Evolutionary conservation across 1,284 basidiomycete genomes (phyloP).

Genomic region (Ceratobasidium sp.): DNA sequence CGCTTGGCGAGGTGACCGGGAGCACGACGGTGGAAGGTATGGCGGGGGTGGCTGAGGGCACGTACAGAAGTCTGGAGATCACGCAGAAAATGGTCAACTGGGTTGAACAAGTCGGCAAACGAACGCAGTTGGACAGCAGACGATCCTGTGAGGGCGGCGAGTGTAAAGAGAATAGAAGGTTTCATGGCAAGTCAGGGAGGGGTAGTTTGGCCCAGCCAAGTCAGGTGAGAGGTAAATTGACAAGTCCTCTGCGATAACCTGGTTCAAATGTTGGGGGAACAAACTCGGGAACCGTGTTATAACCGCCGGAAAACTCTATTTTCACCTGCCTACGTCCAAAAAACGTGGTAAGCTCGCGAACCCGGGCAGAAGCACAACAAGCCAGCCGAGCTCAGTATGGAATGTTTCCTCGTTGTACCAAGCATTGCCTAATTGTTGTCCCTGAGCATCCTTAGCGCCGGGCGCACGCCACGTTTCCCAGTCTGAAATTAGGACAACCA

Average conservation of each 20-base stretch:
- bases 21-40: constrained; percentile 24
- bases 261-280: background rate
- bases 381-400: background rate
- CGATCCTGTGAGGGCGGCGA: constrained; percentile 19
- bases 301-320: constrained; percentile 14
- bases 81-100: constrained; percentile 36
- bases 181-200: constrained; percentile 28
- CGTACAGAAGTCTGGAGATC: constrained; percentile 32
- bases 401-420: no score
- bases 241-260: background rate
- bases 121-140: constrained; percentile 34
- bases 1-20: constrained; percentile 33
- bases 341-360: constrained; percentile 15
- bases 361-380: background rate
- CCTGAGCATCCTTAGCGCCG: constrained; percentile 16
- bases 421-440: background rate
- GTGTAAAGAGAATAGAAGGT: background rate
- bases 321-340: background rate
- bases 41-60: constrained; percentile 28
- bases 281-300: constrained; percentile 16
- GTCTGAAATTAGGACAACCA: constrained; percentile 30
- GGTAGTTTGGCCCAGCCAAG: constrained; percentile 26
- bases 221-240: background rate
- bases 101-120: constrained; percentile 38
- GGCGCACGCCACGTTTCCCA: constrained; percentile 31